Base-by-base conservation (phyloP, 768 basidiomycete genomes). In the Austroboletus festivus region DNA sequence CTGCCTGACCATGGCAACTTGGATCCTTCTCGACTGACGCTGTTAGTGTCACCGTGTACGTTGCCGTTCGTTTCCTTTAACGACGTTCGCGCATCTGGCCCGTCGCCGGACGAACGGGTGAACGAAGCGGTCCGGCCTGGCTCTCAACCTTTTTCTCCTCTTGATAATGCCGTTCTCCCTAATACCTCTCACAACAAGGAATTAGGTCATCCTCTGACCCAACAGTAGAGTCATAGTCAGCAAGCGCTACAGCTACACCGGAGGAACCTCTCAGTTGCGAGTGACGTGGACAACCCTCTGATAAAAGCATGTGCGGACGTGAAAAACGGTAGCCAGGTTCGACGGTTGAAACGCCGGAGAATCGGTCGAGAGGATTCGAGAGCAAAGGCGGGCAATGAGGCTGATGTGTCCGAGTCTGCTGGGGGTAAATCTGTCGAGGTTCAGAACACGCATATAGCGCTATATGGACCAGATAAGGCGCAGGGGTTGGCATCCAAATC, bases 341-440 rank as follows among this genome's bases (percentile, higher is more conserved):
- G 38, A 2, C 21, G 7, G 4, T 21, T 19, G 7, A 66, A 66
- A 41, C 61, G 55, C 12, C 48, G 38, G 13, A 57, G 48, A 39
- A 19, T 56, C 5, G 59, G 57, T 38, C 43, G 30, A 39, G 56
- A 48, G 2, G 41, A 20, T 1, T 33, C 45, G 6, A 28, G 33
- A 7, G 13, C 15, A 10, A 37, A 21, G 3, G 7, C 20, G n/a
- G 38, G 10, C 7, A 40, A 46, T 1, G 38, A 45, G 8, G 18
- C n/a, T 33, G 13, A 13, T 15, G 31, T 33, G 5, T 7, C 31
- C 12, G 12, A 28, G 28, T 5, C 12, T 12, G 12, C 28, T 12
- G n/a, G n/a, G n/a, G 12, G 12, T 28, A 12, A 6, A 28, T 5
- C 28, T 28, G 28, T 28, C 28, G 7, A n/a, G 7, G 12, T 28